Evolutionary conservation across 805 yeast genomes (phyloP), one percentile per base, ranked within the genome.

Genomic region (Candida glaebosa): DNA sequence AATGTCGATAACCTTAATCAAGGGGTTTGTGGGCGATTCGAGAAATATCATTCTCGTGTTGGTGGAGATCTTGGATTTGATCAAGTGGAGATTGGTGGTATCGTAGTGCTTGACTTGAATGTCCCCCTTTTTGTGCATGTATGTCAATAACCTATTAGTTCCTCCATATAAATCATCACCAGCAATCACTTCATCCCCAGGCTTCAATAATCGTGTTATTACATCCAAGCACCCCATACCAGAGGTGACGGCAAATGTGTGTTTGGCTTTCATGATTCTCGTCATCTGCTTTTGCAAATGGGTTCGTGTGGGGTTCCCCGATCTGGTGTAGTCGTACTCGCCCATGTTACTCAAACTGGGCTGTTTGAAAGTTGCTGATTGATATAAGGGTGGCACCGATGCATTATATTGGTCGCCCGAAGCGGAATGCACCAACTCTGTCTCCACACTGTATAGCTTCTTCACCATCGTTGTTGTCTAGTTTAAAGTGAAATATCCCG

Each of bases 81-180:
- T 80, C 37, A 76, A 65, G 37, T 75, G 81, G 35, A 81, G 69
- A 56, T 83, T 66, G 16, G 96, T 84, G 19, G 96, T 89, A 60
- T 90, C 96, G 42, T 82, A 78, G 58, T 90, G 96, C 43, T 71
- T 70, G 18, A 87, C 84, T 19, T 73, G 73, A 43, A 88, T 70
- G 48, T 79, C 82, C 16, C 81, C 82, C 56, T 79, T 80, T 34
- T 73, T 73, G 53, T 78, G 69, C 53, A 87, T 64, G 56, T 81
- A 87, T 9, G 87, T 84, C 51, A 90, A 75, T 50, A 90, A 73
- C 53, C 98, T 75, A 63, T 90, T 86, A 25, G 96, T 84, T 25
- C 98, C 98, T 40, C 98, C 98, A 58, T 90, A 90, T 48, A 90
- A 75, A 58, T 90, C 98, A 59, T 87, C 93, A 40, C 98, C 98